These are phyloP conservation scores for Spergularia marina DNA, from an alignment of 148 eudicot genomes.

Conservation along the genomic window DNA sequence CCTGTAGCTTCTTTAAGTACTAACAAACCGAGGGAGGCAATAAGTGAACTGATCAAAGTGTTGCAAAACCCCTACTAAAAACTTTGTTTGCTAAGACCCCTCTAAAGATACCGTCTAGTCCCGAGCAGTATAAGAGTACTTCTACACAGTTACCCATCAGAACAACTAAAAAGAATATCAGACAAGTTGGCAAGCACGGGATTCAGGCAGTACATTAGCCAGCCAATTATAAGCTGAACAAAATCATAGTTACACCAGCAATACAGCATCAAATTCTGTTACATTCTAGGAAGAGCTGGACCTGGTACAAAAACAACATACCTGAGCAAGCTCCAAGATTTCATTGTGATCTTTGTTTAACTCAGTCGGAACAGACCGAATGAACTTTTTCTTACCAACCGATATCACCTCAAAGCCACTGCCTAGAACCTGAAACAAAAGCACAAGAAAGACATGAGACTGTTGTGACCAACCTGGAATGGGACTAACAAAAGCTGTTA, in stretches of 20 bases:
- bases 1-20: no score
- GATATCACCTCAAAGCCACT: constrained; percentile 97
- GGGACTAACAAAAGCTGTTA: background rate
- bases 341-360: constrained; percentile 96
- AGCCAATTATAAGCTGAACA: background rate
- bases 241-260: background rate
- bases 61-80: no score
- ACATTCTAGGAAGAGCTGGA: background rate
- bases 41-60: no score
- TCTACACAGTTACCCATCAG: no score
- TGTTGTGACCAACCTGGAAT: constrained; percentile 7
- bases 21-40: no score
- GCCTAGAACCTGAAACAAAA: constrained; percentile 64
- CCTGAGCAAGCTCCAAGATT: constrained; percentile 95
- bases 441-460: constrained; percentile 10
- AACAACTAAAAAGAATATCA: no score
- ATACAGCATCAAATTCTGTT: constrained; percentile 8
- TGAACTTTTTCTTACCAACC: constrained; percentile 89
- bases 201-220: background rate
- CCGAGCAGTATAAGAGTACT: no score
- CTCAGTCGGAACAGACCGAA: constrained; percentile 95
- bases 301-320: constrained; percentile 18
- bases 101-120: no score
- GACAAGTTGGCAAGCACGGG: background rate
- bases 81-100: no score